Evolutionary conservation across 441 rosid species (phyloP).

Genomic region (Hypseocharis bilobata): DNA sequence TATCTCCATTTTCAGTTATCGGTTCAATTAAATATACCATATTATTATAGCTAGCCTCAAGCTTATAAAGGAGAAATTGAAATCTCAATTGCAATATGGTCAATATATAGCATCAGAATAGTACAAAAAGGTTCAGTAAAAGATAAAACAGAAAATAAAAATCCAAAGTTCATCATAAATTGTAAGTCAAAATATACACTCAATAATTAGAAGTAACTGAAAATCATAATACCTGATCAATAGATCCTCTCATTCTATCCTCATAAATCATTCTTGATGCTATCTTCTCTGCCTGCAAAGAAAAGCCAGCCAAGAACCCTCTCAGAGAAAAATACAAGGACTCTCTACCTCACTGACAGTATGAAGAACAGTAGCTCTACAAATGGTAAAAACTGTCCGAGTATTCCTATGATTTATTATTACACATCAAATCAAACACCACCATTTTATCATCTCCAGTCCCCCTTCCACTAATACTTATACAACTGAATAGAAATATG

Average conservation of each 20-base stretch:
- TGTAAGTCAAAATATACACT: neutral
- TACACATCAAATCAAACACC: too few species aligned
- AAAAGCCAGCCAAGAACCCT: conserved; percentile 9
- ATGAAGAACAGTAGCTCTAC: too few species aligned
- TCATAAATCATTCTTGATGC: conserved; percentile 93
- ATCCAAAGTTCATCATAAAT: neutral
- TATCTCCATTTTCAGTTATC: too few species aligned
- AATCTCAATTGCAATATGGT: neutral
- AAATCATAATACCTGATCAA: conserved; percentile 64
- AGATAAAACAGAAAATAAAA: neutral
- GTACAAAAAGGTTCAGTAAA: neutral
- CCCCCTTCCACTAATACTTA: too few species aligned
- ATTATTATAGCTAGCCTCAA: neutral
- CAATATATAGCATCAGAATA: neutral
- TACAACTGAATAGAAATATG: too few species aligned
- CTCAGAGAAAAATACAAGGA: neutral
- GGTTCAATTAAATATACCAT: neutral
- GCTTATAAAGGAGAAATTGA: neutral
- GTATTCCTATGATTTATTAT: too few species aligned
- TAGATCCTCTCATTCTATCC: conserved; percentile 97
- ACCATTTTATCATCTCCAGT: too few species aligned
- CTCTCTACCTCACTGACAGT: too few species aligned
- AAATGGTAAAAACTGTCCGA: too few species aligned
- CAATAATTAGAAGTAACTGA: neutral
- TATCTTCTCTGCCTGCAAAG: conserved; percentile 86